phyloP scores from a whole-genome alignment of 2,329 filamentous ascomycete species.

The Ascocoryne sarcoides region DNA sequence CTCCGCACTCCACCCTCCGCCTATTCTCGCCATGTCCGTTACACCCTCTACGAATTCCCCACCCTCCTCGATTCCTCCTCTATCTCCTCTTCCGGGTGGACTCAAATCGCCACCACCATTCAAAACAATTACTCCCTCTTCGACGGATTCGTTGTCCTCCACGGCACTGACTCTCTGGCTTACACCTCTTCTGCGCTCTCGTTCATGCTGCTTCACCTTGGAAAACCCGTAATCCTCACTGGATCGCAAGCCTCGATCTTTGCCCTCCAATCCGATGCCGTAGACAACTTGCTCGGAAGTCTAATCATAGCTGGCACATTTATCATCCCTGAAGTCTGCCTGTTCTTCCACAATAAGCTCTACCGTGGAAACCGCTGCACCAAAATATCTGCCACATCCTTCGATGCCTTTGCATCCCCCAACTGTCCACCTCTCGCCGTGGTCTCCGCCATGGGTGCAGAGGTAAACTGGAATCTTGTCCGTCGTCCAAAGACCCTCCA shows the following conservation, averaged over 20 bases:
- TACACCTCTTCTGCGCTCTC: slow-evolving; percentile 64
- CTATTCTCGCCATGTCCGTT: slow-evolving; percentile 56
- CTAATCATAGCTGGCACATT: slow-evolving; percentile 65
- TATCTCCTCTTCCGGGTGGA: slow-evolving; percentile 64
- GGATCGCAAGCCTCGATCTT: slow-evolving; percentile 56
- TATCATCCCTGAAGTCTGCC: slow-evolving; percentile 65
- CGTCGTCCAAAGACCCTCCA: slow-evolving; percentile 47
- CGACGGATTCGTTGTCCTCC: slow-evolving; percentile 64
- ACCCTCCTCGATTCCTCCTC: slow-evolving; percentile 61
- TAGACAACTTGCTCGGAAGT: slow-evolving; percentile 61
- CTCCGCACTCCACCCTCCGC: slow-evolving; percentile 51
- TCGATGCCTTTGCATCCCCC: slow-evolving; percentile 59
- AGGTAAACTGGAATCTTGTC: slow-evolving; percentile 55
- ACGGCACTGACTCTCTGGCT: slow-evolving; percentile 61
- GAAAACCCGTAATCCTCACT: slow-evolving; percentile 61
- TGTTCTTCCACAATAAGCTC: slow-evolving; percentile 65
- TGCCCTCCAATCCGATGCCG: slow-evolving; percentile 62
- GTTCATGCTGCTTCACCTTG: slow-evolving; percentile 65
- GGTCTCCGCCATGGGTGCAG: slow-evolving; percentile 50
- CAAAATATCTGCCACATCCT: slow-evolving; percentile 60
- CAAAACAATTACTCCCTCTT: slow-evolving; percentile 59
- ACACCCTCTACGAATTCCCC: slow-evolving; percentile 61
- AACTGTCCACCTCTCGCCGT: slow-evolving; percentile 57
- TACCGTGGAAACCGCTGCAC: slow-evolving; percentile 61
- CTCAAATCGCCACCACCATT: slow-evolving; percentile 51